Conservation (phyloP, 805 yeast species). For the Candida ulmi region DNA sequence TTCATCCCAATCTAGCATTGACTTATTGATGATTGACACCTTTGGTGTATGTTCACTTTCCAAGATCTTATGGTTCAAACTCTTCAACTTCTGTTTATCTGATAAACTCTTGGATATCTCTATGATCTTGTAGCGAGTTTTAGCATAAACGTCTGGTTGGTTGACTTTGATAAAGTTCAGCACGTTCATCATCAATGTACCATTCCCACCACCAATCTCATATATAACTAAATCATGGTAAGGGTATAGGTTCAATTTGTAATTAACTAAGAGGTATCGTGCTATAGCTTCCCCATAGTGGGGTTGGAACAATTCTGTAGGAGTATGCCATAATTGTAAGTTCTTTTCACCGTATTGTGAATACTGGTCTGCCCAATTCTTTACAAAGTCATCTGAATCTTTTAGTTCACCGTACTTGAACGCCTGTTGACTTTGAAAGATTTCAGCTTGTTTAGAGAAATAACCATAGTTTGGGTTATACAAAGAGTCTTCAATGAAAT, state of each 20-base stretch:
- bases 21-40: constrained; percentile 63
- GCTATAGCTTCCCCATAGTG: constrained; percentile 85
- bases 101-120: constrained; percentile 19
- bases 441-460: constrained; percentile 71
- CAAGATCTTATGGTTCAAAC: constrained; percentile 7
- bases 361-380: constrained; percentile 61
- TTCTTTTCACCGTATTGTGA: constrained; percentile 33
- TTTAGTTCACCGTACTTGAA: constrained; percentile 52
- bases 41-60: constrained; percentile 44
- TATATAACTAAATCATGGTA: constrained; percentile 68
- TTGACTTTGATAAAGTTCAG: constrained; percentile 54
- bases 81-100: constrained; percentile 22
- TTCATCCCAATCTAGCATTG: constrained; percentile 70
- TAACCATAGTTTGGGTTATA: constrained; percentile 83
- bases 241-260: constrained; percentile 62
- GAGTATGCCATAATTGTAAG: constrained; percentile 83
- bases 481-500: constrained; percentile 79
- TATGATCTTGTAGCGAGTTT: constrained; percentile 45
- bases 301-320: constrained; percentile 81
- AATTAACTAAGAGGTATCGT: constrained; percentile 65
- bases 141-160: constrained; percentile 69
- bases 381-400: constrained; percentile 67
- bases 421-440: constrained; percentile 62
- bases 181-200: constrained; percentile 75
- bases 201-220: constrained; percentile 90